phyloP scores from a whole-genome alignment of 495 filamentous ascomycete species.

The Amniculicola lignicola region DNA sequence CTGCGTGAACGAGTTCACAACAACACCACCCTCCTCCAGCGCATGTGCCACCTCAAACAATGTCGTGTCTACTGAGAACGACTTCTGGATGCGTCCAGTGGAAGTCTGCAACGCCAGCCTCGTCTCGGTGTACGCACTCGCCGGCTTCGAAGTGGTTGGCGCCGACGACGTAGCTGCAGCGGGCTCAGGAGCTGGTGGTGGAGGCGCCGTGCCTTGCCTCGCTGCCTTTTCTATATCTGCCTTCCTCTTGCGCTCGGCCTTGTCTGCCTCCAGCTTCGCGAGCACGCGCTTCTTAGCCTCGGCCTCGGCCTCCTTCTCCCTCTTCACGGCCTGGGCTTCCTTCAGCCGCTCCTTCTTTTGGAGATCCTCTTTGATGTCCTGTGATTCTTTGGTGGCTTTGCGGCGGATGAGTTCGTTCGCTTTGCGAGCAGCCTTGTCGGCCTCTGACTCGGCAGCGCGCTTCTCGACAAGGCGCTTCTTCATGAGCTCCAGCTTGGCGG shows the following conservation, averaged over 20 bases:
- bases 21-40: slow-evolving; percentile 58
- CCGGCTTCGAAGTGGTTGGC: slow-evolving; percentile 54
- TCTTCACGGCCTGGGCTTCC: slow-evolving; percentile 75
- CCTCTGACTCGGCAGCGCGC: slow-evolving; percentile 60
- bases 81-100: slow-evolving; percentile 73
- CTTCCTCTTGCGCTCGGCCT: slow-evolving; percentile 75
- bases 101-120: slow-evolving; percentile 77
- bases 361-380: slow-evolving; percentile 56
- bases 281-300: slow-evolving; percentile 84
- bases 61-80: slow-evolving; percentile 78
- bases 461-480: slow-evolving; percentile 70
- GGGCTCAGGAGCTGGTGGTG: slow-evolving; percentile 34
- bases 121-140: slow-evolving; percentile 69
- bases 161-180: slow-evolving; percentile 37
- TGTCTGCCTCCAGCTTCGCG: slow-evolving; percentile 89
- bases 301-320: slow-evolving; percentile 83
- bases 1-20: slow-evolving; percentile 72
- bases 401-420: slow-evolving; percentile 90
- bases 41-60: slow-evolving; percentile 87
- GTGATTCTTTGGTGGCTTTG: slow-evolving; percentile 48
- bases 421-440: slow-evolving; percentile 82
- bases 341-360: slow-evolving; percentile 85
- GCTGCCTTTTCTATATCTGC: slow-evolving; percentile 81
- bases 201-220: slow-evolving; percentile 66
- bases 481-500: slow-evolving; percentile 70